Conservation (phyloP, 768 basidiomycete genomes). For the Agaricus subrufescens region DNA sequence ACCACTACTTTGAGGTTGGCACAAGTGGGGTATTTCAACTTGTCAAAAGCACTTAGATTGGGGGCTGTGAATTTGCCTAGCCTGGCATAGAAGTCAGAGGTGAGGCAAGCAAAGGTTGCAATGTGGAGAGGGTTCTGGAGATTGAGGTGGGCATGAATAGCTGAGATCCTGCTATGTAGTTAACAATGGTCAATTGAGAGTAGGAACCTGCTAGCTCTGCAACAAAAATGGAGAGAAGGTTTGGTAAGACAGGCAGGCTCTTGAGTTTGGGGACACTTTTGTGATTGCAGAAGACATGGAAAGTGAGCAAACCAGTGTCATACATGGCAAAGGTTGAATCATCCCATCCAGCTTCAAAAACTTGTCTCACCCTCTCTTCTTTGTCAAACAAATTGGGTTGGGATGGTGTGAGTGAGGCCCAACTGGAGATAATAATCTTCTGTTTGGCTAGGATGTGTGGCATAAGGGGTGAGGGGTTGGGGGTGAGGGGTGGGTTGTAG, state of each 20-base stretch:
- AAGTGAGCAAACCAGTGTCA: conserved; percentile 30
- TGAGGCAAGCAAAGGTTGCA: conserved; percentile 32
- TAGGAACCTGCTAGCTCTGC: conserved; percentile 25
- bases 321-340: conserved; percentile 28
- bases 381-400: background rate
- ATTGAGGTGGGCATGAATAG: conserved; percentile 20
- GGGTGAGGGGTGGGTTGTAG: conserved; percentile 12
- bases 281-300: conserved; percentile 34
- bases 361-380: conserved; percentile 14
- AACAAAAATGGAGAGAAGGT: conserved; percentile 25
- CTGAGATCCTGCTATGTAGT: conserved; percentile 27
- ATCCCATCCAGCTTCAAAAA: conserved; percentile 27
- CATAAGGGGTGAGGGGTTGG: conserved; percentile 12
- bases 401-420: background rate
- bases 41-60: conserved; percentile 25
- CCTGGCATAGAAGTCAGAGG: conserved; percentile 31
- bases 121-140: conserved; percentile 23
- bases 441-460: conserved; percentile 22
- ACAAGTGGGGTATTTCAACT: conserved; percentile 21
- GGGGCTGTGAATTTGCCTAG: conserved; percentile 33
- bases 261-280: conserved; percentile 24
- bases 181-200: conserved; percentile 25
- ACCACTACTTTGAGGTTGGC: conserved; percentile 11
- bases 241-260: conserved; percentile 20
- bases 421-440: background rate